phyloP scores from a whole-genome alignment of 2,329 filamentous ascomycete species.

The Colletotrichum orbiculare region DNA sequence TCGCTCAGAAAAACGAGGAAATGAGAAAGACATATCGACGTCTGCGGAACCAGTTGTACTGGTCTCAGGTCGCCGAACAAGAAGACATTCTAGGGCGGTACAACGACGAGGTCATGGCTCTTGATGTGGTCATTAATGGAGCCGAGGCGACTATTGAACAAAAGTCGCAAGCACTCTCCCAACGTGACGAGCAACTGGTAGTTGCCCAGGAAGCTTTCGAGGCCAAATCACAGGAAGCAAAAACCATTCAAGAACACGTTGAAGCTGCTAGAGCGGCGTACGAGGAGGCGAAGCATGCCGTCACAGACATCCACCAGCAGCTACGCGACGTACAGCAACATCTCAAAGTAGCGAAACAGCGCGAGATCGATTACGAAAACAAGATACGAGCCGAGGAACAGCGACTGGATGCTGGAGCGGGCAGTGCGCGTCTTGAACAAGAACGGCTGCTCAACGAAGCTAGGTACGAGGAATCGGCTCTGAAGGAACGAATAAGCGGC shows the following conservation, averaged over 20 bases:
- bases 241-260: slow-evolving; percentile 13
- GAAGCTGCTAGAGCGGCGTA: slow-evolving; percentile 49
- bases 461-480: slow-evolving; percentile 35
- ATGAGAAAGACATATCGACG: slow-evolving; percentile 67
- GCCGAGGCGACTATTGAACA: slow-evolving; percentile 57
- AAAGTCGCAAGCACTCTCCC: slow-evolving; percentile 51
- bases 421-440: slow-evolving; percentile 71
- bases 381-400: slow-evolving; percentile 67
- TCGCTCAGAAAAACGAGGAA: slow-evolving; percentile 50
- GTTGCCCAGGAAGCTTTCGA: slow-evolving; percentile 8
- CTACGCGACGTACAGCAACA: slow-evolving; percentile 70
- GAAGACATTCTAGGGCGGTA: slow-evolving; percentile 65
- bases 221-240: slow-evolving; percentile 10
- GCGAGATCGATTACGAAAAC: slow-evolving; percentile 56
- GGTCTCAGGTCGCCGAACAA: slow-evolving; percentile 85
- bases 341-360: slow-evolving; percentile 63
- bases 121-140: slow-evolving; percentile 50
- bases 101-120: slow-evolving; percentile 40
- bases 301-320: slow-evolving; percentile 68
- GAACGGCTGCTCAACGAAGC: slow-evolving; percentile 38
- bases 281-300: slow-evolving; percentile 62
- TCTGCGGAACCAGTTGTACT: slow-evolving; percentile 77
- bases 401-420: slow-evolving; percentile 75
- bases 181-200: slow-evolving; percentile 29
- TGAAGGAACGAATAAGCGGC: slow-evolving; percentile 33